Evolutionary conservation across 345 rosid genomes (phyloP).

Genomic region (Hibiscus syriacus): DNA sequence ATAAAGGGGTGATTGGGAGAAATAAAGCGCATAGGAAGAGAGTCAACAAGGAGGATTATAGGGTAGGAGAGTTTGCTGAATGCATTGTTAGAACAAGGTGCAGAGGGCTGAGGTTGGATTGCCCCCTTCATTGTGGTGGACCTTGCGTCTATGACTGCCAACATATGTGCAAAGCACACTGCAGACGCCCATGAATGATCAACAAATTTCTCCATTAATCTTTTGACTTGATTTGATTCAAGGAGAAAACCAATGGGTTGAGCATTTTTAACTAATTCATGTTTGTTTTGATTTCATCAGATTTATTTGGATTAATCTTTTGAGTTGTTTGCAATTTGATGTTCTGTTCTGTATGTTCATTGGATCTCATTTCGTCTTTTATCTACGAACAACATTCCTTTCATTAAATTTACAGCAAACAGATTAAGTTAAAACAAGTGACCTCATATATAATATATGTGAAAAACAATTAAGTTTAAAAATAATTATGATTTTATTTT

Average conservation of each 20-base stretch:
- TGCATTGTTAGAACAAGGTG: constrained; percentile 53
- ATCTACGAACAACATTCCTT: too few relatives aligned
- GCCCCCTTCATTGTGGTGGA: constrained; percentile 62
- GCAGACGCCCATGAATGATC: constrained; percentile 25
- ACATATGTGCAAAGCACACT: constrained; percentile 61
- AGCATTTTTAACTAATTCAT: not conserved
- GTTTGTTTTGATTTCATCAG: not conserved
- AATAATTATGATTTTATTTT: too few relatives aligned
- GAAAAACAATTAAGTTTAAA: too few relatives aligned
- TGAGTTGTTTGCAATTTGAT: not conserved
- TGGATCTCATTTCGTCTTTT: too few relatives aligned
- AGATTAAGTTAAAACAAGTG: too few relatives aligned
- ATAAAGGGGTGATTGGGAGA: constrained; percentile 1
- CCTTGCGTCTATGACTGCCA: constrained; percentile 60
- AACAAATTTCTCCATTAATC: not conserved
- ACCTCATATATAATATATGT: too few relatives aligned
- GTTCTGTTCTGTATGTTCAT: not conserved
- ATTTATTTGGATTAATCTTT: not conserved
- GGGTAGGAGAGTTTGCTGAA: constrained; percentile 48
- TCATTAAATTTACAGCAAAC: too few relatives aligned
- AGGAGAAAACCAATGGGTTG: not conserved
- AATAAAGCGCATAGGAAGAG: constrained; percentile 18
- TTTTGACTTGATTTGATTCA: not conserved
- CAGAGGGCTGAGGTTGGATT: constrained; percentile 44
- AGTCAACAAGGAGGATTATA: constrained; percentile 24